A percentile compares a stretch with the other conserved stretches of the same genome.
These are phyloP conservation scores for Yamadazyma buinensis DNA, from an alignment of 1,139 yeast genomes.

Conservation along the genomic window DNA sequence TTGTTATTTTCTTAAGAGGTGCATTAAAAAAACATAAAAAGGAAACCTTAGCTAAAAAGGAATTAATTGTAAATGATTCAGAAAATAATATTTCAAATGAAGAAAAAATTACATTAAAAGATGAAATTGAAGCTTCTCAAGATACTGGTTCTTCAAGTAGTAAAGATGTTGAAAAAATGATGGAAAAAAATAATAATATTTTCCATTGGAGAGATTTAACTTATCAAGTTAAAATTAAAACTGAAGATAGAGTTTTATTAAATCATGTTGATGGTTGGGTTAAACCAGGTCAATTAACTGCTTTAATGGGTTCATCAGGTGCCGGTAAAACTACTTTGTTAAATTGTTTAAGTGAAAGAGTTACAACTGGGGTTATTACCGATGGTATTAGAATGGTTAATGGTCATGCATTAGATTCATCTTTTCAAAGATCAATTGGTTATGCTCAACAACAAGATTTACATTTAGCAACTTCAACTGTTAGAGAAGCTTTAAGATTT, in stretches of 20 bases:
- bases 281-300: conserved; percentile 50
- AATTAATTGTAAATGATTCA: conserved; percentile 10
- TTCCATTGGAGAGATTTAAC: conserved; percentile 81
- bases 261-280: conserved; percentile 81
- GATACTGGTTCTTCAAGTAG: not conserved
- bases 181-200: conserved; percentile 25
- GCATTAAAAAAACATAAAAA: conserved; percentile 24
- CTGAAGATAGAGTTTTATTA: conserved; percentile 60
- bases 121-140: conserved; percentile 12
- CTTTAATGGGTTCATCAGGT: conserved; percentile 82
- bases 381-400: conserved; percentile 70
- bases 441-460: conserved; percentile 83
- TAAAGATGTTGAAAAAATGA: conserved; percentile 2
- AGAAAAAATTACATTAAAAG: conserved; percentile 19
- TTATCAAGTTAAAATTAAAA: conserved; percentile 66
- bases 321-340: conserved; percentile 79
- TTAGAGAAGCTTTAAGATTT: conserved; percentile 71
- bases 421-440: conserved; percentile 80
- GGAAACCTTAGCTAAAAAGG: conserved; percentile 8
- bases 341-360: conserved; percentile 75
- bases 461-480: conserved; percentile 71
- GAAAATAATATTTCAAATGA: conserved; percentile 15
- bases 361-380: conserved; percentile 73
- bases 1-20: conserved; percentile 55
- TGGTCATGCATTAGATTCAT: conserved; percentile 62